Evolutionary conservation across 352 stramenopile species (phyloP).

Genomic region (Plasmopara halstedii): DNA sequence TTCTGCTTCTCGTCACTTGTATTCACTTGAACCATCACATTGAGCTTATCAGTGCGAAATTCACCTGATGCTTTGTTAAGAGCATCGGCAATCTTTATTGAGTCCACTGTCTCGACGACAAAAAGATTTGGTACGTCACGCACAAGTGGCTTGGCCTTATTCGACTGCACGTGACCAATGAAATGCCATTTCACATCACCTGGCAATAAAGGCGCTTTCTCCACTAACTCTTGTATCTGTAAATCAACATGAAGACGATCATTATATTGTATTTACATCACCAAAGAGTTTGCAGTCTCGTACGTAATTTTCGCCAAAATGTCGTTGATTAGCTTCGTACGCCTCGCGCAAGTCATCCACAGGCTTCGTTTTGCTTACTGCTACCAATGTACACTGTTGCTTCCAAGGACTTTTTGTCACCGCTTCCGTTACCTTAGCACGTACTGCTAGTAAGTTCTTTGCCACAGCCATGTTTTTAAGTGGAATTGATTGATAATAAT

Average conservation of each 20-base stretch:
- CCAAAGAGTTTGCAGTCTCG: neutral
- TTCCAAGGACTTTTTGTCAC: constrained; percentile 42
- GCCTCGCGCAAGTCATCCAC: constrained; percentile 79
- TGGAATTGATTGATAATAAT: too few relatives aligned
- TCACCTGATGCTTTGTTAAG: constrained; percentile 84
- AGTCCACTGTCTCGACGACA: constrained; percentile 95
- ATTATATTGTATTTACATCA: neutral
- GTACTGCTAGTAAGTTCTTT: constrained; percentile 55
- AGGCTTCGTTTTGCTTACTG: constrained; percentile 94
- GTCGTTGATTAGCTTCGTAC: constrained; percentile 87
- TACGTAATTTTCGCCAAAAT: constrained; percentile 99
- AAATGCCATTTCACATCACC: constrained; percentile 95
- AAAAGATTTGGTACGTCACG: constrained; percentile 89
- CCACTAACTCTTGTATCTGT: constrained; percentile 93
- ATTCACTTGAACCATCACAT: constrained; percentile 97
- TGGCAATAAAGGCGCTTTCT: constrained; percentile 88
- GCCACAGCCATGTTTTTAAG: constrained; percentile 30
- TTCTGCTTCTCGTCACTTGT: constrained; percentile 98
- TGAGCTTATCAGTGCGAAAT: constrained; percentile 69
- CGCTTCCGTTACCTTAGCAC: constrained; percentile 49
- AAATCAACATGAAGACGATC: neutral
- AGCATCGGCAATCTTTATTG: constrained; percentile 94
- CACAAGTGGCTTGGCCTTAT: constrained; percentile 94
- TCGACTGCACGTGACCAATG: constrained; percentile 97
- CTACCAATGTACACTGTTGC: constrained; percentile 81